Conservation (phyloP, 2,329 filamentous ascomycete genomes). For the Penicillium sp. region DNA sequence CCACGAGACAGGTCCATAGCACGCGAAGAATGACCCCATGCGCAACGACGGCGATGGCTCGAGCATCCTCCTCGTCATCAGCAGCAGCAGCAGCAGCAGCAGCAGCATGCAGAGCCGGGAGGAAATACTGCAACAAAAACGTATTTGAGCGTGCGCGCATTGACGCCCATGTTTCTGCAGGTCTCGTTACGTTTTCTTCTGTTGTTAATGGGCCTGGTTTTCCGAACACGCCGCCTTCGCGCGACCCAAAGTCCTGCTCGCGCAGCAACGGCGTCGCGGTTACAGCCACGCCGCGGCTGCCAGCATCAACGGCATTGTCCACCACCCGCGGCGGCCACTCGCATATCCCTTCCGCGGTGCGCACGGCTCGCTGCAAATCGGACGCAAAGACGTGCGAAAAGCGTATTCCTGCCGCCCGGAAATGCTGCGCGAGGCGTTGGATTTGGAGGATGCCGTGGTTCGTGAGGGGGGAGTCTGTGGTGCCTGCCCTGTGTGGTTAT, state of each 20-base stretch:
- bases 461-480: conserved; percentile 75
- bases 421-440: conserved; percentile 63
- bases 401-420: conserved; percentile 60
- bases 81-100: background rate
- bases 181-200: conserved; percentile 20
- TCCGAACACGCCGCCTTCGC: conserved; percentile 33
- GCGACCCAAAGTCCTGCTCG: conserved; percentile 40
- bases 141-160: conserved; percentile 61
- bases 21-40: conserved; percentile 77
- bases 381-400: conserved; percentile 75
- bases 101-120: conserved; percentile 45
- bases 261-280: conserved; percentile 23
- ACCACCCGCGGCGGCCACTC: conserved; percentile 2
- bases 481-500: conserved; percentile 60
- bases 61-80: conserved; percentile 18
- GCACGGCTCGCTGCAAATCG: conserved; percentile 67
- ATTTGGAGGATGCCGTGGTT: conserved; percentile 78
- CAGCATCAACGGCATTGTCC: conserved; percentile 4
- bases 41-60: conserved; percentile 64
- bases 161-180: conserved; percentile 61
- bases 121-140: conserved; percentile 64
- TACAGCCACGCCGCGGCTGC: too few relatives aligned
- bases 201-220: conserved; percentile 16
- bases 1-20: conserved; percentile 61
- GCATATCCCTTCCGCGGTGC: conserved; percentile 35